phyloP scores from a whole-genome alignment of 2,329 filamentous ascomycete genomes.

The Dryadomyces quercivorus region DNA sequence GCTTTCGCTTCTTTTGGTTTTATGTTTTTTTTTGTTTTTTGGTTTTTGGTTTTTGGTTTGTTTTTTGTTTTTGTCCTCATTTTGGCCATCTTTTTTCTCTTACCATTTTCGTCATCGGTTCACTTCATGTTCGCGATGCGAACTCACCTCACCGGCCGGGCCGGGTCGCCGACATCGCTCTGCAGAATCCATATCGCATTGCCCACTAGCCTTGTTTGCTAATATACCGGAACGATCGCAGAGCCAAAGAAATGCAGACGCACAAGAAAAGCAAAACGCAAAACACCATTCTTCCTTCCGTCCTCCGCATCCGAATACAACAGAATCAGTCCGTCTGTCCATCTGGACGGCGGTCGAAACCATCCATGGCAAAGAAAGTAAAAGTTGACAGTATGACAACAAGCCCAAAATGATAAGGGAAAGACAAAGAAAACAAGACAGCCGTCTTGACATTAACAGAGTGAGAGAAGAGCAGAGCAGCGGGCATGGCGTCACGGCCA shows the following conservation, averaged over 20 bases:
- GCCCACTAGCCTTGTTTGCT: constrained; percentile 1
- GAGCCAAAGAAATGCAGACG: background rate
- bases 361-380: background rate
- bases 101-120: no score
- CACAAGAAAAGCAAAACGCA: background rate
- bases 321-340: background rate
- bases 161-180: constrained; percentile 1
- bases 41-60: no score
- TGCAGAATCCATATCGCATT: background rate
- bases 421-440: background rate
- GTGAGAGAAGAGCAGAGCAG: background rate
- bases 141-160: background rate
- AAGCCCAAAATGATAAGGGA: background rate
- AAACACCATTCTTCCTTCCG: background rate
- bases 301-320: background rate
- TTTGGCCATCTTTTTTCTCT: no score
- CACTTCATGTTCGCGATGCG: no score
- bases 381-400: background rate
- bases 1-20: background rate
- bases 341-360: no score
- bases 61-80: no score
- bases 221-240: background rate
- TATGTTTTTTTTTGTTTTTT: no score
- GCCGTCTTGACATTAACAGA: background rate
- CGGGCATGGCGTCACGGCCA: background rate